Conservation (phyloP, 148 eudicot species). For the Spergularia bocconei region DNA sequence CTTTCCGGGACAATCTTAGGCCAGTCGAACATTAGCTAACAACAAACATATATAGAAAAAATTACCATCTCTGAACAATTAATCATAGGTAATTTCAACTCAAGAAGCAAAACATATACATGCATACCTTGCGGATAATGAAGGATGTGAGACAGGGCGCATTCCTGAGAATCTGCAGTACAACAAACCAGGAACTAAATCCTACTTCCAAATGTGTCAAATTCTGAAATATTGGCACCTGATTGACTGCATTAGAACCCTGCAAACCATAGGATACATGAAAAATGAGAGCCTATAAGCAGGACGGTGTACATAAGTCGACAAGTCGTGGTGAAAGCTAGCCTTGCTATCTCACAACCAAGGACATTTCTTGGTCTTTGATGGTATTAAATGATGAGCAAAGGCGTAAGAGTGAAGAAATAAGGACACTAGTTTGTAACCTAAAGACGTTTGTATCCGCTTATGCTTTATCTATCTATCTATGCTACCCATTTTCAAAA, state of each 20-base stretch:
- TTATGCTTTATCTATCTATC: too few relatives aligned
- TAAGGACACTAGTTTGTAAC: too few relatives aligned
- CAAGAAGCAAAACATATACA: not conserved
- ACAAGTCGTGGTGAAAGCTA: not conserved
- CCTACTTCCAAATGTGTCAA: slow-evolving; percentile 12
- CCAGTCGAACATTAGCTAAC: slow-evolving; percentile 14
- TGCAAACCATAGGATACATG: not conserved
- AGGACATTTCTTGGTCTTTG: too few relatives aligned
- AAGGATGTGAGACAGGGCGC: not conserved
- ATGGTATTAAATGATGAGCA: not conserved
- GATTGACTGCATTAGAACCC: not conserved
- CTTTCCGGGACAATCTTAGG: not conserved
- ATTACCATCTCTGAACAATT: too few relatives aligned
- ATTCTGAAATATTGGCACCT: not conserved
- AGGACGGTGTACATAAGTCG: not conserved
- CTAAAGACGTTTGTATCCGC: too few relatives aligned
- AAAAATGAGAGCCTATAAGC: not conserved
- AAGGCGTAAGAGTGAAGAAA: too few relatives aligned
- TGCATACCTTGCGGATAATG: not conserved
- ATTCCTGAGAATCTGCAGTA: not conserved
- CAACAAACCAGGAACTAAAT: not conserved
- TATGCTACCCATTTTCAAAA: too few relatives aligned
- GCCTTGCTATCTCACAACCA: not conserved
- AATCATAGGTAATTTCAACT: too few relatives aligned
- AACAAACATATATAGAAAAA: not conserved